These are phyloP conservation scores for Fennellomyces sp. DNA, from an alignment of 371 early-diverging fungal species.

Conservation along the genomic window DNA sequence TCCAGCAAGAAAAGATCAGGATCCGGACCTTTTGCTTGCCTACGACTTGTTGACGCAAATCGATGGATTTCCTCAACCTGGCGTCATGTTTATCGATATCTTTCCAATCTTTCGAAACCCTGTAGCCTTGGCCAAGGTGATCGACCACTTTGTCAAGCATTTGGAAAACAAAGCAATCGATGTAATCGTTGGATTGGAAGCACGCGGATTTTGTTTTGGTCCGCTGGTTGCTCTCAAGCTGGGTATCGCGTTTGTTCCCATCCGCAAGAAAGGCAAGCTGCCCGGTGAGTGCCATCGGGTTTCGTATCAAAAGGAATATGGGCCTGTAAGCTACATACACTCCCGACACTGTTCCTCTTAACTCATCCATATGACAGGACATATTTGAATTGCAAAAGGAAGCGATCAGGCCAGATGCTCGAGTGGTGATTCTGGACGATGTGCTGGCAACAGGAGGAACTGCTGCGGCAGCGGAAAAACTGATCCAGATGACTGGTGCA, in stretches of 20 bases:
- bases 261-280: constrained; percentile 9
- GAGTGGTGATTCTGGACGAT: constrained; percentile 8
- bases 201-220: constrained; percentile 7
- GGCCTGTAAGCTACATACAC: not conserved
- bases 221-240: not conserved
- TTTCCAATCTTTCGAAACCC: constrained; percentile 10
- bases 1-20: not conserved
- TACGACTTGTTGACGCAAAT: not conserved
- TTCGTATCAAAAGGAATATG: constrained; percentile 9
- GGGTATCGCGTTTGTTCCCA: constrained; percentile 4
- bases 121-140: not conserved
- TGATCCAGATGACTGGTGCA: not conserved
- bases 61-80: constrained; percentile 7
- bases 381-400: constrained; percentile 5
- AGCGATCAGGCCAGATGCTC: not conserved
- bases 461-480: constrained; percentile 1
- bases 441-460: constrained; percentile 14
- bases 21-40: not conserved
- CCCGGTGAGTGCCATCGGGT: constrained; percentile 5
- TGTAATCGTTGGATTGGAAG: constrained; percentile 10
- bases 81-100: constrained; percentile 1
- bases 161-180: constrained; percentile 1
- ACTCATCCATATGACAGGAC: not conserved
- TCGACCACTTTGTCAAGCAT: not conserved
- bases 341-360: not conserved